Conservation (phyloP, 257 asterid genomes). For the Lycium ferocissimum region DNA sequence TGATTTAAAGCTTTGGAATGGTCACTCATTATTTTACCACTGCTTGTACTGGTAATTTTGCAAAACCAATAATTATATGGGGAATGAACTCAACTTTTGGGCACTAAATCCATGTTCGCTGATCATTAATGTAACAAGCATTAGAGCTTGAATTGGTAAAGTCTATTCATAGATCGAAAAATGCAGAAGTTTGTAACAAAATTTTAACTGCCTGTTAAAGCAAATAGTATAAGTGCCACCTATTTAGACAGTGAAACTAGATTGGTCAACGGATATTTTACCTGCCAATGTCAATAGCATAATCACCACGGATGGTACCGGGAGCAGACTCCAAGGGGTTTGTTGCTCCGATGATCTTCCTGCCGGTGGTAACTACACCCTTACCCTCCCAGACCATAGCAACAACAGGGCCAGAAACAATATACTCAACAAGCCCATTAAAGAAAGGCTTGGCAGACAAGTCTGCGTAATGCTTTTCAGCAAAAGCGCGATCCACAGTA, state of each 20-base stretch:
- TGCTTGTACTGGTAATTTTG: neutral
- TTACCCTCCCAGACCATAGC: conserved; percentile 99
- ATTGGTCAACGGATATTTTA: conserved; percentile 25
- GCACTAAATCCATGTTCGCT: neutral
- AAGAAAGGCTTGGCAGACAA: conserved; percentile 92
- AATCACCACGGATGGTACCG: conserved; percentile 97
- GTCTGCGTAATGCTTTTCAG: conserved; percentile 95
- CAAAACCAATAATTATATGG: neutral
- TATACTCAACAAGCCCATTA: conserved; percentile 81
- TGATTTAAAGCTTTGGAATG: neutral
- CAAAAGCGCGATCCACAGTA: conserved; percentile 82
- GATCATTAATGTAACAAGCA: neutral
- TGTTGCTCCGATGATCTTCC: conserved; percentile 96
- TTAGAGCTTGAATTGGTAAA: neutral
- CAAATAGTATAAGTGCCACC: neutral
- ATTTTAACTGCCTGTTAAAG: neutral
- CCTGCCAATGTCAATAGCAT: conserved; percentile 91
- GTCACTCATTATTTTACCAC: neutral
- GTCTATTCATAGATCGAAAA: neutral
- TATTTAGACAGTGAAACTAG: neutral
- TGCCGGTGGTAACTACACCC: conserved; percentile 84
- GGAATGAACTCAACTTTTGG: neutral
- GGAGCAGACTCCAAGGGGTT: conserved; percentile 95
- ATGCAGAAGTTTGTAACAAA: neutral
- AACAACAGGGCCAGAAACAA: conserved; percentile 91